phyloP scores from a whole-genome alignment of 352 stramenopile species.

The Aphanomyces cochlioides region DNA sequence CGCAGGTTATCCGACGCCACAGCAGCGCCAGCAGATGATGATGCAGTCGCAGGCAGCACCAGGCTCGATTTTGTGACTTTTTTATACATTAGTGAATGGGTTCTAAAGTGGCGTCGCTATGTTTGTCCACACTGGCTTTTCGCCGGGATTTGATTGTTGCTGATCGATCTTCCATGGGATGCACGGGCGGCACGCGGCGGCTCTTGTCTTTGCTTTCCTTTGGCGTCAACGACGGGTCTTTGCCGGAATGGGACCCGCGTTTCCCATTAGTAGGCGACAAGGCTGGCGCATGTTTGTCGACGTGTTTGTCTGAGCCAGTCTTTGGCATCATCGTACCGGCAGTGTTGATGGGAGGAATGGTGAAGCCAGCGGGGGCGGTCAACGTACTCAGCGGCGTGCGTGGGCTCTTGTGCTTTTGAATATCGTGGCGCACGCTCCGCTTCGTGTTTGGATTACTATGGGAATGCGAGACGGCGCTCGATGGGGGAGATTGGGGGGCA shows the following conservation, averaged over 20 bases:
- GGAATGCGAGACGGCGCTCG: slow-evolving; percentile 9
- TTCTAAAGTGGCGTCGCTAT: neutral
- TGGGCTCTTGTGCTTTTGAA: slow-evolving; percentile 15
- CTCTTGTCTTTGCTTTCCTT: slow-evolving; percentile 22
- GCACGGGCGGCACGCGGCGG: slow-evolving; percentile 16
- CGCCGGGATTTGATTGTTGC: slow-evolving; percentile 14
- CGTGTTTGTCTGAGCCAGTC: slow-evolving; percentile 6
- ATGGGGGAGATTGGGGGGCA: slow-evolving; percentile 6
- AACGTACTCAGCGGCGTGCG: neutral
- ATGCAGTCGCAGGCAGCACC: neutral
- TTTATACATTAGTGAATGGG: slow-evolving; percentile 4
- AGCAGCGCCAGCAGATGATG: neutral
- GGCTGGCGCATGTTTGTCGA: slow-evolving; percentile 3
- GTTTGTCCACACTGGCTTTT: neutral
- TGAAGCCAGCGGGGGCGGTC: neutral
- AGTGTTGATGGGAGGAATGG: slow-evolving; percentile 24
- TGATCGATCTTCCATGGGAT: slow-evolving; percentile 19
- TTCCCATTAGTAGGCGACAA: neutral
- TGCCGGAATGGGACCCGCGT: neutral
- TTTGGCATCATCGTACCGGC: neutral
- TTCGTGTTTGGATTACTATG: neutral
- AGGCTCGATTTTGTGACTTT: slow-evolving; percentile 2
- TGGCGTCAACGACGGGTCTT: neutral
- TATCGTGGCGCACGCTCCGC: slow-evolving; percentile 17
- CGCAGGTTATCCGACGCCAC: neutral